Base-by-base conservation (phyloP, 2,329 filamentous ascomycete genomes). In the Dissoconium aciculare region DNA sequence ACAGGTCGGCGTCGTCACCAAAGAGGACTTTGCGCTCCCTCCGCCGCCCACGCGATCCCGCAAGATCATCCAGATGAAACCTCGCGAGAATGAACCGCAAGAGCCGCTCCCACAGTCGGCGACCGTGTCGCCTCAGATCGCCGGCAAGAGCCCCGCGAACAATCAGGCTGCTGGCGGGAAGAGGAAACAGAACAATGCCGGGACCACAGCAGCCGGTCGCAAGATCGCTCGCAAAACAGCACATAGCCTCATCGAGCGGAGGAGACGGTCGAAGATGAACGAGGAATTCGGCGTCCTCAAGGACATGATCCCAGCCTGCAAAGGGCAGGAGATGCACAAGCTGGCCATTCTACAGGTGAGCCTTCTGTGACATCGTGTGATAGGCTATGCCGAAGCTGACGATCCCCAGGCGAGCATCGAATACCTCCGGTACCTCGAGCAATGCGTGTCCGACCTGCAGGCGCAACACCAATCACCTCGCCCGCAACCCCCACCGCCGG, bases 51-150 rank as follows among this genome's bases (percentile, higher is more conserved):
- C 85, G 3, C 69, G 87, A 39, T 81, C 83, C 25, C 77, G 87
- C 47, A 95, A 91, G 61, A 95, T 98, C 52, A 95, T 95, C 35
- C 87, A 95, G 59, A 93, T 95, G 85, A 93, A 92, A 57, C 87
- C 73, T 8, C 63, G 64, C 37, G 50, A 51, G 3, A 53, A 52
- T 31, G 46, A 53, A 34, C 26, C 55, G 50, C 45, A 52, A 46
- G 39, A 39, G 10, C 14, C 25, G 6, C 24, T 28, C 3, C 28
- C 29, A 5, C 21, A 28, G n/a, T 23, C 37, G 8, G 28, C 34
- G 21, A 31, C 33, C 10, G 25, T 32, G 11, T 28, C 42, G 11
- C 31, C 40, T n/a, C 12, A 33, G 4, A 19, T 28, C 3, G 35
- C 38, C 13, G 44, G 38, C 11, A 47, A 44, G 28, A 35, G 36